Evolutionary conservation across 2,329 filamentous ascomycete genomes (phyloP), one percentile per base, ranked within the genome.

Genomic region (Phyllosticta citribraziliensis): DNA sequence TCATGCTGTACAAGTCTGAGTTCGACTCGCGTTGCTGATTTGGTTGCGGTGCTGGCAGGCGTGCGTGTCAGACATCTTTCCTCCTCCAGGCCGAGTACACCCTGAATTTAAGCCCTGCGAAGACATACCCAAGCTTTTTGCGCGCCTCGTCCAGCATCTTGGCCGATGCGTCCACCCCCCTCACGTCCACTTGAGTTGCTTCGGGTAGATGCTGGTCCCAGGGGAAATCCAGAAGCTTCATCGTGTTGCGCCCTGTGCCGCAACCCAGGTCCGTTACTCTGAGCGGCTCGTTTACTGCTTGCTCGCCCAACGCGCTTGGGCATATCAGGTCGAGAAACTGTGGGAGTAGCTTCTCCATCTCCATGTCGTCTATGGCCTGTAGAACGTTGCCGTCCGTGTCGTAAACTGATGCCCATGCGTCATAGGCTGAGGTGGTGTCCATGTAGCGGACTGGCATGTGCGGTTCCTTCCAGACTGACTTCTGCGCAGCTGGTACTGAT

Each of bases 351-450:
- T 67, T 67, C 14, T 71, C 68, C 66, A 88, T 78, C 67, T 86
- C 80, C 14, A 79, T 64, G 50, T 82, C 81, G 68, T 88, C 86
- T 19, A 87, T 77, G 1, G 80, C 78, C 73, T 88, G 85, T 0
- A 88, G 76, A 69, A 87, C 84, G 68, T 88, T 88, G 33, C 82
- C 82, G 64, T 88, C 84, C 33, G 77, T 82, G 70, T 88, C 85
- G 73, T 88, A 88, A 52, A 84, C 75, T 63, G 76, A 65, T 8
- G 79, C 75, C 80, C 79, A 82, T 60, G 75, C 73, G 57, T 79
- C 69, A 66, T 82, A 82, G 12, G 80, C 74, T n/a, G 74, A 70
- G 35, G 71, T 68, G 0, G 75, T 81, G n/a, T 72, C 62, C 2
- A 75, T 57, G 61, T 75, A 67, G 30, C 72, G 68, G 33, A 73